These are phyloP conservation scores for Daldinia grandis DNA, from an alignment of 495 filamentous ascomycete species.

Conservation along the genomic window DNA sequence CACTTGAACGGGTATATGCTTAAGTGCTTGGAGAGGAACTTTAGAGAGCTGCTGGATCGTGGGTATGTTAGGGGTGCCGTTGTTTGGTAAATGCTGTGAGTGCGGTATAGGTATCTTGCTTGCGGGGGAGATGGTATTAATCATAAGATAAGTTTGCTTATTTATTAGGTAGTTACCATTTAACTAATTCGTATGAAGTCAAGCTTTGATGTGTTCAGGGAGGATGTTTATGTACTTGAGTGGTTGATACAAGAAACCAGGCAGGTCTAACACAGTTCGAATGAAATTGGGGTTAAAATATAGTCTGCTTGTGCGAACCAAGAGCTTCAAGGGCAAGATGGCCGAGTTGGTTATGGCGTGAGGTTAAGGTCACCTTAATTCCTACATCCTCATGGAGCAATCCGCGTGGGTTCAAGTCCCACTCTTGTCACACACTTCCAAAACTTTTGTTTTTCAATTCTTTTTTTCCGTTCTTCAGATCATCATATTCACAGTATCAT, in stretches of 20 bases:
- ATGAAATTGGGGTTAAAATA: neutral
- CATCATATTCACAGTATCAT: no score
- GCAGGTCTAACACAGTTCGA: neutral
- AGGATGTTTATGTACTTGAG: no score
- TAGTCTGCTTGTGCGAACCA: neutral
- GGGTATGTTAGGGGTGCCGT: constrained; percentile 38
- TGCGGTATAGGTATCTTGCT: no score
- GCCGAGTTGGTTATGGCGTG: constrained; percentile 57
- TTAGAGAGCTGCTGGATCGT: constrained; percentile 33
- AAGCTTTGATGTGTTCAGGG: no score
- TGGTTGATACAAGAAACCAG: no score
- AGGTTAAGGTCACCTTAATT: constrained; percentile 53
- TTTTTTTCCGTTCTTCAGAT: neutral
- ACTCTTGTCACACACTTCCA: constrained; percentile 51
- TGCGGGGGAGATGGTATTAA: no score
- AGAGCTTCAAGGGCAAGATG: constrained; percentile 44
- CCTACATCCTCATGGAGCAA: constrained; percentile 49
- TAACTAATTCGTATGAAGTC: no score
- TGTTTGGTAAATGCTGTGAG: constrained; percentile 24
- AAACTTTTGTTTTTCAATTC: constrained; percentile 13
- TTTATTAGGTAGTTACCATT: no score
- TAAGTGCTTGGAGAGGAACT: constrained; percentile 31
- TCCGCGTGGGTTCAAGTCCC: constrained; percentile 56
- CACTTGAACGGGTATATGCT: constrained; percentile 24
- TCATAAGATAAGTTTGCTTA: no score